A percentile compares a stretch with the other conserved stretches of the same genome.
phyloP scores from a whole-genome alignment of 768 basidiomycete genomes.

The Tylopilus sp. region DNA sequence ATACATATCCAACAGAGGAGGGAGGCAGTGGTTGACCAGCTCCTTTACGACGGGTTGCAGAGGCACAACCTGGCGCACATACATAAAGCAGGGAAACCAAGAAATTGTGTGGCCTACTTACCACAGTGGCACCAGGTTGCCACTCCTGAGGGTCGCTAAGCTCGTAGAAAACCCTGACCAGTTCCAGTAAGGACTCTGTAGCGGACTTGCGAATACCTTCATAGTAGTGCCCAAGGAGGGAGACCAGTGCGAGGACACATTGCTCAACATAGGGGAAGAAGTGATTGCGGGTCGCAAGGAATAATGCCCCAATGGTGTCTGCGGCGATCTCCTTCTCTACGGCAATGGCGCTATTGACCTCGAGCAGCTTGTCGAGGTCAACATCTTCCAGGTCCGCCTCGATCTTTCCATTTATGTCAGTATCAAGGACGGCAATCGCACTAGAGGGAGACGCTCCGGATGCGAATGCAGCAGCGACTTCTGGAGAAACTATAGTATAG shows the following conservation, averaged over 20 bases:
- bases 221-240: slow-evolving; percentile 86
- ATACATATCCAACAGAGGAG: slow-evolving; percentile 81
- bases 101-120: slow-evolving; percentile 34
- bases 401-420: slow-evolving; percentile 51
- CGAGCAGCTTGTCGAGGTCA: slow-evolving; percentile 83
- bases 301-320: slow-evolving; percentile 91
- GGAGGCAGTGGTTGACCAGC: slow-evolving; percentile 71
- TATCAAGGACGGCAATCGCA: slow-evolving; percentile 60
- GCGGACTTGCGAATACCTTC: slow-evolving; percentile 97
- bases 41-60: slow-evolving; percentile 71
- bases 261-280: slow-evolving; percentile 92
- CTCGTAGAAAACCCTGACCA: slow-evolving; percentile 89
- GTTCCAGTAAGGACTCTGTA: slow-evolving; percentile 81
- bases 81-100: slow-evolving; percentile 5
- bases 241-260: slow-evolving; percentile 73
- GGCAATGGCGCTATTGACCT: slow-evolving; percentile 93
- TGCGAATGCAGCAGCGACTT: slow-evolving; percentile 59
- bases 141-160: slow-evolving; percentile 80
- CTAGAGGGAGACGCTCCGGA: slow-evolving; percentile 72
- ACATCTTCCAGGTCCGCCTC: slow-evolving; percentile 71
- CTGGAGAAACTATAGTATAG: slow-evolving; percentile 40
- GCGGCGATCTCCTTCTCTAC: slow-evolving; percentile 99
- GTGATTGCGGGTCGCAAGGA: slow-evolving; percentile 71
- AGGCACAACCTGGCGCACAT: slow-evolving; percentile 37
- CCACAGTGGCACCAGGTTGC: slow-evolving; percentile 66